phyloP scores from a whole-genome alignment of 176 grass and related monocot genomes.

The Zizania latifolia region DNA sequence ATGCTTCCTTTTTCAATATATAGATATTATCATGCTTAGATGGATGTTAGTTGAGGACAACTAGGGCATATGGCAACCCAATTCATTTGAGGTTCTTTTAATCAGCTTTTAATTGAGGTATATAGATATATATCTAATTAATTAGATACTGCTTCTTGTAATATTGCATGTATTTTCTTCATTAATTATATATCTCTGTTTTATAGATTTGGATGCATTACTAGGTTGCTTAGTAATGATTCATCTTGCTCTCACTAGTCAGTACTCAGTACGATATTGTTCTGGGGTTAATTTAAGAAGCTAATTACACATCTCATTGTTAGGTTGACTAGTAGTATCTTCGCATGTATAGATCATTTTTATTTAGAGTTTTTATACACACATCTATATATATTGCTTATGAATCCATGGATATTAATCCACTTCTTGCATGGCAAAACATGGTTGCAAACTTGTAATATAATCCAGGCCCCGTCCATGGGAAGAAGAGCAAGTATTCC shows the following conservation, averaged over 20 bases:
- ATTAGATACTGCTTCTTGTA: neutral
- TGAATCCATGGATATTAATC: no score
- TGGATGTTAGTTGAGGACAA: neutral
- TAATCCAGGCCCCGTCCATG: conserved; percentile 74
- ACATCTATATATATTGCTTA: no score
- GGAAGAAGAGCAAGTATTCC: conserved; percentile 53
- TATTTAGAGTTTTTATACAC: neutral
- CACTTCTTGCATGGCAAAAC: neutral
- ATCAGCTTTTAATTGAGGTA: neutral
- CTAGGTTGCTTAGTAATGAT: neutral
- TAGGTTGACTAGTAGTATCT: neutral
- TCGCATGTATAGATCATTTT: neutral
- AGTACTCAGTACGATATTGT: neutral
- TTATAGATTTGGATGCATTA: neutral
- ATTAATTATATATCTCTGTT: neutral
- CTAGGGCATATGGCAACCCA: neutral
- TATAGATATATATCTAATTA: no score
- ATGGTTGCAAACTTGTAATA: neutral
- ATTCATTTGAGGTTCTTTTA: neutral
- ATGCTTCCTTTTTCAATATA: neutral
- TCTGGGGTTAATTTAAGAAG: neutral
- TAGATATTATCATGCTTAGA: neutral
- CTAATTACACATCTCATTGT: neutral
- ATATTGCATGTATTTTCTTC: neutral
- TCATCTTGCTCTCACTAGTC: neutral